phyloP scores from a whole-genome alignment of 2,329 filamentous ascomycete genomes.

The Aspergillus sp. region DNA sequence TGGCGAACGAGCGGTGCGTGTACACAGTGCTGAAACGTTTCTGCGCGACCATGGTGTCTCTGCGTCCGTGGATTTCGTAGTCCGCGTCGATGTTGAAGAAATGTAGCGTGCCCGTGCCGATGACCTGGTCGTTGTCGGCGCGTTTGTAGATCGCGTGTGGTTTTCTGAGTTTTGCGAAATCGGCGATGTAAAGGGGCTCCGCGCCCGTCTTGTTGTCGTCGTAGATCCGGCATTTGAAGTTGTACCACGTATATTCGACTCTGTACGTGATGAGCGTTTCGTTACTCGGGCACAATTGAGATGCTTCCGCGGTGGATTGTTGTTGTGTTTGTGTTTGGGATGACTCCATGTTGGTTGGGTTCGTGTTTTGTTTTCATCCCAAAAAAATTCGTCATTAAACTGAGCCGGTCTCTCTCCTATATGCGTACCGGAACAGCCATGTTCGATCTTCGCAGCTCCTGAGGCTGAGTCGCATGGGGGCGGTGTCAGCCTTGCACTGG shows the following conservation, averaged over 20 bases:
- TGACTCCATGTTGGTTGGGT: neutral
- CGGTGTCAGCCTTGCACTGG: no score
- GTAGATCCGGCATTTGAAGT: slow-evolving; percentile 13
- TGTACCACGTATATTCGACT: slow-evolving; percentile 20
- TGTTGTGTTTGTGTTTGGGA: neutral
- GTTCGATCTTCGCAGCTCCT: neutral
- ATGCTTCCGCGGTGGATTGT: neutral
- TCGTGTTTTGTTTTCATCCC: neutral
- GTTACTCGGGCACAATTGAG: neutral
- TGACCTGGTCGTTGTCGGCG: slow-evolving; percentile 5
- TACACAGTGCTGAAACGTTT: slow-evolving; percentile 19
- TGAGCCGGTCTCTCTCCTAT: neutral
- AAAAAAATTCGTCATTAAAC: neutral
- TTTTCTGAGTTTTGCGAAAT: slow-evolving; percentile 9
- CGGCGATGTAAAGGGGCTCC: slow-evolving; percentile 13
- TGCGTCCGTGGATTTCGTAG: slow-evolving; percentile 16
- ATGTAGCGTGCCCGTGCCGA: slow-evolving; percentile 16
- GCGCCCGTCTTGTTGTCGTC: slow-evolving; percentile 8
- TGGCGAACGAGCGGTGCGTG: slow-evolving; percentile 17
- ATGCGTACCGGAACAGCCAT: neutral
- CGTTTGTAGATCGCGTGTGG: slow-evolving; percentile 13
- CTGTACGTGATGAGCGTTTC: slow-evolving; percentile 6
- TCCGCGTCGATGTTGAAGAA: slow-evolving; percentile 18
- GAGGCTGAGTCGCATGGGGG: neutral
- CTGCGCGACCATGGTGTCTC: slow-evolving; percentile 15